Percentiles rank a stretch among this genome's conserved stretches.
Evolutionary conservation across 768 basidiomycete genomes (phyloP).

Genomic region (Leccinum rimulosum): DNA sequence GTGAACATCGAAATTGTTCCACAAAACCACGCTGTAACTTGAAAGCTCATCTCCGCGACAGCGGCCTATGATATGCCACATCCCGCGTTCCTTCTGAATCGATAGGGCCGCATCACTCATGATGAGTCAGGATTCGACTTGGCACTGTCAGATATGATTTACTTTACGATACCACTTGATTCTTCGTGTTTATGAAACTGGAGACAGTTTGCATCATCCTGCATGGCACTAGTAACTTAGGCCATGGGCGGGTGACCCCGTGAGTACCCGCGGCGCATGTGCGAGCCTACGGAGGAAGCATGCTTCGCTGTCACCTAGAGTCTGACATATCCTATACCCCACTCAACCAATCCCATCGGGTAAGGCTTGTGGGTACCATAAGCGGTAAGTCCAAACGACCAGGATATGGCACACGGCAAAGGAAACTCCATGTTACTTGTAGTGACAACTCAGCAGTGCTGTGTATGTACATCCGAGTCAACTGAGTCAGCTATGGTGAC

Average conservation of each 20-base stretch:
- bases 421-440: neutral
- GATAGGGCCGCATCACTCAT: neutral
- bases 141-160: neutral
- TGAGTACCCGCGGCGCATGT: neutral
- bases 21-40: no score
- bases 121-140: neutral
- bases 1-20: no score
- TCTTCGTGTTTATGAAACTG: constrained; percentile 2
- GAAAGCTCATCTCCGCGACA: neutral
- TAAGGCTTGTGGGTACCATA: neutral
- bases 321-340: neutral
- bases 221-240: neutral
- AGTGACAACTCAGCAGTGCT: constrained; percentile 4
- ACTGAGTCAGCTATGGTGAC: neutral
- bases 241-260: neutral
- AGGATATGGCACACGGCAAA: neutral
- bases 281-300: neutral
- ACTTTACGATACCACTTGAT: neutral
- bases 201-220: neutral
- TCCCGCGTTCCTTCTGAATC: neutral
- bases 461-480: neutral
- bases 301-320: neutral
- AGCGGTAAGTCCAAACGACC: neutral
- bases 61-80: no score
- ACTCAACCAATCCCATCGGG: neutral